Conservation (phyloP, 768 basidiomycete genomes). For the Xanthoconium stramineum region DNA sequence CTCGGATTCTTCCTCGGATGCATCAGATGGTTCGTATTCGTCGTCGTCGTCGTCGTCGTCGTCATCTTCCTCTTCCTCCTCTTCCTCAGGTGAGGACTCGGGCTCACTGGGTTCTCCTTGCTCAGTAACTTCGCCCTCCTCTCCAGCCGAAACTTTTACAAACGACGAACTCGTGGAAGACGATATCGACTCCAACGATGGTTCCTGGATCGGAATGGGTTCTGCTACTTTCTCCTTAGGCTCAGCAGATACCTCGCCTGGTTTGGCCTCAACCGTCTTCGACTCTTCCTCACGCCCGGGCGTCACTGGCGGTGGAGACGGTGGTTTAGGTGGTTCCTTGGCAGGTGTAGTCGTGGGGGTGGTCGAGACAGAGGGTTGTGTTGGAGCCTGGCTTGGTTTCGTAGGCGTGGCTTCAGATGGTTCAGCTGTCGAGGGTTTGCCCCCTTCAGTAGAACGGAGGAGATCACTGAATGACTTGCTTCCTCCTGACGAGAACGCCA, state of each 20-base stretch:
- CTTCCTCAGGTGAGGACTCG: constrained; percentile 21
- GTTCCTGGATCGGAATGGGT: constrained; percentile 3
- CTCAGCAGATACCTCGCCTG: neutral
- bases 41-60: no score
- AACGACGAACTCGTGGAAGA: constrained; percentile 46
- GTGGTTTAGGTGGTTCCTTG: constrained; percentile 8
- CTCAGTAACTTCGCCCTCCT: constrained; percentile 22
- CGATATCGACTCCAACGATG: constrained; percentile 35
- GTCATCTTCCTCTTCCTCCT: no score
- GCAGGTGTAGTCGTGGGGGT: constrained; percentile 10
- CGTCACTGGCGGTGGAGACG: neutral
- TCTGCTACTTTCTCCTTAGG: constrained; percentile 12
- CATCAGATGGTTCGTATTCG: neutral
- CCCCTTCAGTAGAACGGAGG: constrained; percentile 39
- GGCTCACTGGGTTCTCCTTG: constrained; percentile 22
- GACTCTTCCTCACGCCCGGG: constrained; percentile 1
- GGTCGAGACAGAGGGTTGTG: constrained; percentile 2
- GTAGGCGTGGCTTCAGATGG: constrained; percentile 17
- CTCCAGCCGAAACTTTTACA: constrained; percentile 38
- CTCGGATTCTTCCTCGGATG: neutral
- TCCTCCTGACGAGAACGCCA: constrained; percentile 45
- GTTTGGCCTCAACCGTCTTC: neutral
- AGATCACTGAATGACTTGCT: constrained; percentile 62
- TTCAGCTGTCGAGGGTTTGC: constrained; percentile 18
- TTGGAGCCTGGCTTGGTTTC: neutral